Evolutionary conservation across 1,139 yeast genomes (phyloP).

Genomic region (Sugiyamaella grinbergsii): DNA sequence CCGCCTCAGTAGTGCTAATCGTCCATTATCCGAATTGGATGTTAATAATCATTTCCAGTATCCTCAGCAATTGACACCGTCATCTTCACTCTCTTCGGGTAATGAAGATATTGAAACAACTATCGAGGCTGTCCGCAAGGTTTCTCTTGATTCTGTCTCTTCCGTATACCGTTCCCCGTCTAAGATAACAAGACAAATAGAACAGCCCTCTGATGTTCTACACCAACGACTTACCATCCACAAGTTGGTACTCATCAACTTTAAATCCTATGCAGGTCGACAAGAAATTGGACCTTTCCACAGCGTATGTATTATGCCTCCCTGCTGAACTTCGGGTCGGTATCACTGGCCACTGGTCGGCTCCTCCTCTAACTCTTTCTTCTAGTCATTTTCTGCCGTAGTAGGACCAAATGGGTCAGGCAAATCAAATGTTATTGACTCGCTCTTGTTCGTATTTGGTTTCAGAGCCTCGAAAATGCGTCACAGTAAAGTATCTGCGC

Average conservation of each 20-base stretch:
- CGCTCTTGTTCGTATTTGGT: slow-evolving; percentile 94
- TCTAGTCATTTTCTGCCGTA: slow-evolving; percentile 86
- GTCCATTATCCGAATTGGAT: slow-evolving; percentile 14
- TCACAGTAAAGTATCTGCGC: slow-evolving; percentile 85
- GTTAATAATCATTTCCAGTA: slow-evolving; percentile 8
- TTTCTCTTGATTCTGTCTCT: slow-evolving; percentile 12
- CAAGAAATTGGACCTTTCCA: slow-evolving; percentile 95
- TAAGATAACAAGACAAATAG: background rate
- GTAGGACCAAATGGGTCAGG: slow-evolving; percentile 99
- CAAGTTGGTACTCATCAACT: slow-evolving; percentile 72
- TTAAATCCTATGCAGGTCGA: slow-evolving; percentile 95
- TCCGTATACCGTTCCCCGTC: slow-evolving; percentile 10
- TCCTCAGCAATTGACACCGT: background rate
- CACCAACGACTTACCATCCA: slow-evolving; percentile 66
- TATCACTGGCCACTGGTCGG: too few species aligned
- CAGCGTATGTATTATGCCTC: slow-evolving; percentile 40
- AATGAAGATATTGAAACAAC: slow-evolving; percentile 12
- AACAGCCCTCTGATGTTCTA: slow-evolving; percentile 4
- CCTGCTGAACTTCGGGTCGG: too few species aligned
- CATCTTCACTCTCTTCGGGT: background rate
- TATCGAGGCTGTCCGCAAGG: slow-evolving; percentile 17
- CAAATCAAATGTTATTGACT: slow-evolving; percentile 94
- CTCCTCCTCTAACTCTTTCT: background rate
- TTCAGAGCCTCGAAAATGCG: slow-evolving; percentile 97
- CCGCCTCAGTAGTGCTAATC: slow-evolving; percentile 9